Evolutionary conservation across 495 filamentous ascomycete genomes (phyloP).

Genomic region (Hypoxylon lienhwacheense): DNA sequence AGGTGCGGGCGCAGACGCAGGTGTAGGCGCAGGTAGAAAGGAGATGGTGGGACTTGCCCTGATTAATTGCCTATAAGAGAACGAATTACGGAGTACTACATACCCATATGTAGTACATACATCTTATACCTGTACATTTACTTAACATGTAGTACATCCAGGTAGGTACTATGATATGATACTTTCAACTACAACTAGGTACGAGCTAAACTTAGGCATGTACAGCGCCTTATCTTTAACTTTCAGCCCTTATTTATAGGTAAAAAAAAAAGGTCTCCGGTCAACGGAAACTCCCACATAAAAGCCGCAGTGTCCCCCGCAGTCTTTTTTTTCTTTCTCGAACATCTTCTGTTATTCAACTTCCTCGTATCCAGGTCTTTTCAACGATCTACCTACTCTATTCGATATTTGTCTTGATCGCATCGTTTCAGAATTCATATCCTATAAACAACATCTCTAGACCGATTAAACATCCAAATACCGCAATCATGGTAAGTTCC

Average conservation of each 20-base stretch:
- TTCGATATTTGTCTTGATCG: slow-evolving; percentile 14
- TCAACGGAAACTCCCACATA: slow-evolving; percentile 29
- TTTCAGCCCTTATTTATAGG: background rate
- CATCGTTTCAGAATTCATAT: slow-evolving; percentile 8
- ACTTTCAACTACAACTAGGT: background rate
- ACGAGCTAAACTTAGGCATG: slow-evolving; percentile 10
- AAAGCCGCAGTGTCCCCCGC: slow-evolving; percentile 34
- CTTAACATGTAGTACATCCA: background rate
- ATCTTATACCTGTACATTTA: no score
- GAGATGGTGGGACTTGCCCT: no score
- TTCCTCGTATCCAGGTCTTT: no score
- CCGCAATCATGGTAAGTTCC: slow-evolving; percentile 39
- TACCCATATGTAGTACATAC: no score
- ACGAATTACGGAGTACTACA: no score
- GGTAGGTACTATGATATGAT: background rate
- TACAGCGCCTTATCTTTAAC: slow-evolving; percentile 6
- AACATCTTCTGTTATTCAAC: slow-evolving; percentile 4
- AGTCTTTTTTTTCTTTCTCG: slow-evolving; percentile 9
- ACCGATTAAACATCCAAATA: slow-evolving; percentile 24
- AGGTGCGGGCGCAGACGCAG: no score
- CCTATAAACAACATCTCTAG: background rate
- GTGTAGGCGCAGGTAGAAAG: no score
- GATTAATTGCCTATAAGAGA: no score
- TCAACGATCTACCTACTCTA: no score
- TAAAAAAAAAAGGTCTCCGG: slow-evolving; percentile 8